Evolutionary conservation across 352 stramenopile species (phyloP).

Genomic region (Phytophthora quininea): DNA sequence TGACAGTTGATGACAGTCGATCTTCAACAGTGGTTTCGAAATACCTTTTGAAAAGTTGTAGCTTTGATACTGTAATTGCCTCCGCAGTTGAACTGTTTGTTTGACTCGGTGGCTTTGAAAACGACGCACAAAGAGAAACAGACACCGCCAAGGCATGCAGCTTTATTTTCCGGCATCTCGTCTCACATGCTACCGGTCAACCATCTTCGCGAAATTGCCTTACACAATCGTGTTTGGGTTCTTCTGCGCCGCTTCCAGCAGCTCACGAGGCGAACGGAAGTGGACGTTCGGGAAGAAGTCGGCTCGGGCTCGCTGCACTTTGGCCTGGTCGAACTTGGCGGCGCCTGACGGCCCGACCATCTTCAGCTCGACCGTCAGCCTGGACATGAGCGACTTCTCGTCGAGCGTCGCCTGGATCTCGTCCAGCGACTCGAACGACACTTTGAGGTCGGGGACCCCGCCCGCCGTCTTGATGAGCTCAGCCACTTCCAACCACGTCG

Average conservation of each 20-base stretch:
- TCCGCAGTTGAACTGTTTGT: no score
- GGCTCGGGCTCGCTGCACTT: conserved; percentile 33
- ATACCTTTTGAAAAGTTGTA: no score
- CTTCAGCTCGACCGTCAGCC: conserved; percentile 29
- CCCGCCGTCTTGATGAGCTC: conserved; percentile 29
- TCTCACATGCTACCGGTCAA: no score
- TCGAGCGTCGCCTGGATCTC: conserved; percentile 20
- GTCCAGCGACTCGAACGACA: conserved; percentile 25
- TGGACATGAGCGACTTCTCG: conserved; percentile 12
- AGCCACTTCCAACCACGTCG: conserved; percentile 37
- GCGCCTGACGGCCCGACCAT: conserved; percentile 12
- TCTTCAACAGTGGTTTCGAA: no score
- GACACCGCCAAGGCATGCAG: no score
- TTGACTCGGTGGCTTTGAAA: no score
- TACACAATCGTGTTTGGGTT: conserved; percentile 27
- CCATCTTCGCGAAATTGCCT: not conserved
- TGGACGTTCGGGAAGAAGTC: conserved; percentile 34
- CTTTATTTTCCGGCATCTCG: no score
- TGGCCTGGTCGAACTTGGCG: conserved; percentile 32
- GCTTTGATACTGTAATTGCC: no score
- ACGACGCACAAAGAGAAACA: no score
- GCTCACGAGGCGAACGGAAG: conserved; percentile 38
- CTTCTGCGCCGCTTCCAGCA: conserved; percentile 23
- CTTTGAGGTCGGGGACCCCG: conserved; percentile 26
- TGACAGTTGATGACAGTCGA: no score